Evolutionary conservation across 495 filamentous ascomycete species (phyloP).

Genomic region (Aspergillus ostianus): DNA sequence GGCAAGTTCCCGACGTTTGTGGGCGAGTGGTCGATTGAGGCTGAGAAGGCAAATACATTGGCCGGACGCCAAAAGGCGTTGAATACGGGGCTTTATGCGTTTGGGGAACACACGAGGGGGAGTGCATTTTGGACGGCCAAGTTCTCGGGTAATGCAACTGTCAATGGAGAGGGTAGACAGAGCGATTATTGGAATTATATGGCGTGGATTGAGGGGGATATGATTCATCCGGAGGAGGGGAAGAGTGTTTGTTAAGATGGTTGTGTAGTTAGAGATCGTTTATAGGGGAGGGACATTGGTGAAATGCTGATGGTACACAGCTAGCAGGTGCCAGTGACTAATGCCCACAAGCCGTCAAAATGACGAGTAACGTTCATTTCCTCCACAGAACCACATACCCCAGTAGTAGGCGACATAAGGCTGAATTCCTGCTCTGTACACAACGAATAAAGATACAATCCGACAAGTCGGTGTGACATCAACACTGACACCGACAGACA

Average conservation of each 20-base stretch:
- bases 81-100: constrained; percentile 23
- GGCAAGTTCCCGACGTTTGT: constrained; percentile 31
- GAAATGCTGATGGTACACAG: no score
- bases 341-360: no score
- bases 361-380: no score
- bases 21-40: constrained; percentile 27
- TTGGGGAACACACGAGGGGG: constrained; percentile 18
- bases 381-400: no score
- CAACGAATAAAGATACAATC: no score
- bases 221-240: constrained; percentile 1
- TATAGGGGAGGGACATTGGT: no score
- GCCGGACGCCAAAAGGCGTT: constrained; percentile 17
- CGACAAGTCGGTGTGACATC: no score
- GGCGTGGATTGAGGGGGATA: constrained; percentile 13
- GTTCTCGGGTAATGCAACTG: constrained; percentile 17
- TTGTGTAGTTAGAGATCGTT: no score
- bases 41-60: constrained; percentile 17
- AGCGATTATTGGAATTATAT: constrained; percentile 23
- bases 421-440: no score
- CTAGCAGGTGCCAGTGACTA: no score
- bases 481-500: no score
- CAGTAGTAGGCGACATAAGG: no score
- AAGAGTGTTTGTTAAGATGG: not conserved
- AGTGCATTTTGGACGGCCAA: constrained; percentile 24
- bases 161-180: constrained; percentile 17